phyloP scores from a whole-genome alignment of 495 filamentous ascomycete genomes.

The Hypoxylon lenormandii region DNA sequence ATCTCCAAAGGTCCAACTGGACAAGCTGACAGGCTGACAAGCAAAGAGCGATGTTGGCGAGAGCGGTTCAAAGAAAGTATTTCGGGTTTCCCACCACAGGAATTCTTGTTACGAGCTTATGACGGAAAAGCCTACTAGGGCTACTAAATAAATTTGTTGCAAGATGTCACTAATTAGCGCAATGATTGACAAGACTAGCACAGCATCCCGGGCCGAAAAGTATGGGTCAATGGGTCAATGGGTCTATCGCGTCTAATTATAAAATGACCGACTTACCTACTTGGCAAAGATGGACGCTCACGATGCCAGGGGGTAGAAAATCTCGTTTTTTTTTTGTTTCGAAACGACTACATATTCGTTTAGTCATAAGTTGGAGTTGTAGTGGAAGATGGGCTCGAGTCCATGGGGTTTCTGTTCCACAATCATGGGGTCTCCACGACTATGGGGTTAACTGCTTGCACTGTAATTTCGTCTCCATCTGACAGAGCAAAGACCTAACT shows the following conservation, averaged over 20 bases:
- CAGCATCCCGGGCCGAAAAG: conserved; percentile 36
- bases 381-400: too few species aligned
- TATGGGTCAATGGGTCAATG: conserved; percentile 26
- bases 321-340: too few species aligned
- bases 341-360: too few species aligned
- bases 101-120: conserved; percentile 15
- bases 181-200: conserved; percentile 36
- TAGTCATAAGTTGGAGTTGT: too few species aligned
- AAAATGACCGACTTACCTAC: conserved; percentile 38
- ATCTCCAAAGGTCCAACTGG: conserved; percentile 22
- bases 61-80: background rate
- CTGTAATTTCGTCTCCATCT: too few species aligned
- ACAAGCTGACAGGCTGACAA: background rate
- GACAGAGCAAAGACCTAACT: too few species aligned
- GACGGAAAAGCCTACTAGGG: background rate
- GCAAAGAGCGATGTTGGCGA: background rate
- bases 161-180: conserved; percentile 26
- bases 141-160: conserved; percentile 15
- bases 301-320: conserved; percentile 10
- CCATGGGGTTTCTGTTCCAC: too few species aligned
- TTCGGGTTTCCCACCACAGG: conserved; percentile 26
- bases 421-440: too few species aligned
- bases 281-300: conserved; percentile 34
- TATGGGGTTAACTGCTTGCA: too few species aligned
- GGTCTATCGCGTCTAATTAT: conserved; percentile 36